phyloP scores from a whole-genome alignment of 1,284 basidiomycete genomes.

The Trichosporon faecale region DNA sequence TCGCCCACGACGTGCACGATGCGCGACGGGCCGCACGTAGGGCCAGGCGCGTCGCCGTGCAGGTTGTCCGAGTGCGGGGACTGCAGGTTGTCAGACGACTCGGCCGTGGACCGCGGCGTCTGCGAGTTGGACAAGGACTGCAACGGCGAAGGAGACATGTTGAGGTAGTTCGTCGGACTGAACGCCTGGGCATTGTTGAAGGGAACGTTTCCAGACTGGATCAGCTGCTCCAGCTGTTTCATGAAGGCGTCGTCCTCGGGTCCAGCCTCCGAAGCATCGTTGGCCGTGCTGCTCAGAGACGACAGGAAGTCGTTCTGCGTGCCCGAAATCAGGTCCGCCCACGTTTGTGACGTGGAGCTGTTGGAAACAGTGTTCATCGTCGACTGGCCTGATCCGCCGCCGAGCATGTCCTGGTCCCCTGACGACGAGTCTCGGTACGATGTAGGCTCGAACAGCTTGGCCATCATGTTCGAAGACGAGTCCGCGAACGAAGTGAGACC shows the following conservation, averaged over 20 bases:
- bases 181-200: conserved; percentile 24
- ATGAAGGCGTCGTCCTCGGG: conserved; percentile 40
- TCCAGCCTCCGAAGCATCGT: conserved; percentile 18
- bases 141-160: conserved; percentile 48
- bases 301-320: conserved; percentile 45
- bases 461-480: conserved; percentile 25
- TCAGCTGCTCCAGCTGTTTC: conserved; percentile 37
- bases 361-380: not conserved
- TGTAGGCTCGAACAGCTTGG: conserved; percentile 26
- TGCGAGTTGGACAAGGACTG: conserved; percentile 31
- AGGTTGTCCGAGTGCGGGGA: conserved; percentile 25
- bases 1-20: conserved; percentile 40
- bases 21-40: conserved; percentile 16
- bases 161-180: conserved; percentile 48
- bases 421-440: conserved; percentile 25
- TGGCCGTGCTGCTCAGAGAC: conserved; percentile 26
- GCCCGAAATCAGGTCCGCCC: conserved; percentile 37
- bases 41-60: not conserved
- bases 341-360: conserved; percentile 13
- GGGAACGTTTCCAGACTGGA: conserved; percentile 24
- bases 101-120: conserved; percentile 27
- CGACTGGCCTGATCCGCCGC: not conserved
- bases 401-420: not conserved
- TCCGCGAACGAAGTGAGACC: conserved; percentile 38
- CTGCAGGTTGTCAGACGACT: conserved; percentile 22